phyloP scores from a whole-genome alignment of 352 stramenopile species.

The Pythium angustatum region DNA sequence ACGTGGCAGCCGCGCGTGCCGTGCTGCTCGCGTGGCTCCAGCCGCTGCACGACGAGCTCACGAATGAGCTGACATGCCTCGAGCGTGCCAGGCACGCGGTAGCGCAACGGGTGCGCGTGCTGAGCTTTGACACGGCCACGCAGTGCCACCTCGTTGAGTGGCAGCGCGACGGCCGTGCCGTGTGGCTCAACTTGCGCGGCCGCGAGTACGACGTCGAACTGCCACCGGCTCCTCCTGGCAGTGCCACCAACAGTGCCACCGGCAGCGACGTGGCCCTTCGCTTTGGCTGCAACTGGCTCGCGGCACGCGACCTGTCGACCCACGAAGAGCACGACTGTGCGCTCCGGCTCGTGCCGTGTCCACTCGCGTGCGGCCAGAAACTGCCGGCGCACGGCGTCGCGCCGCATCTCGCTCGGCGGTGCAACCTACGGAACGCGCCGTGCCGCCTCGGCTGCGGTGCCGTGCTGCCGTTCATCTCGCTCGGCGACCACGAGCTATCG shows the following conservation, averaged over 20 bases:
- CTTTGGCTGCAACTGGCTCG: conserved; percentile 36
- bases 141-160: conserved; percentile 54
- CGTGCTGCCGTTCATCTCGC: conserved; percentile 43
- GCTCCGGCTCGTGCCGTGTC: conserved; percentile 58
- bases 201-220: conserved; percentile 55
- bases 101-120: conserved; percentile 36
- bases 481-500: conserved; percentile 56
- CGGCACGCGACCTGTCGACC: not conserved
- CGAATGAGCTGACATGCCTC: conserved; percentile 3
- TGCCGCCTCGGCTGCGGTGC: conserved; percentile 64
- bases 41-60: conserved; percentile 2
- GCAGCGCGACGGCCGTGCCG: conserved; percentile 41
- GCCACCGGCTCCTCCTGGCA: too few species aligned
- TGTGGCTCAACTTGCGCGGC: conserved; percentile 42
- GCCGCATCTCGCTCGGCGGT: conserved; percentile 52
- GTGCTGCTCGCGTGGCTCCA: conserved; percentile 22
- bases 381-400: conserved; percentile 40
- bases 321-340: conserved; percentile 47
- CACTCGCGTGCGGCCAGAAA: conserved; percentile 62
- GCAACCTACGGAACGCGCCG: conserved; percentile 54
- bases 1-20: not conserved
- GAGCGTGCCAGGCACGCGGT: conserved; percentile 12
- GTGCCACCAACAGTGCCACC: not conserved
- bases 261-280: conserved; percentile 10
- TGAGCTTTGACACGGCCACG: conserved; percentile 42